Evolutionary conservation across 148 eudicot species (phyloP), one percentile per base, ranked within the genome.

Genomic region (Rhododendron ovatum): DNA sequence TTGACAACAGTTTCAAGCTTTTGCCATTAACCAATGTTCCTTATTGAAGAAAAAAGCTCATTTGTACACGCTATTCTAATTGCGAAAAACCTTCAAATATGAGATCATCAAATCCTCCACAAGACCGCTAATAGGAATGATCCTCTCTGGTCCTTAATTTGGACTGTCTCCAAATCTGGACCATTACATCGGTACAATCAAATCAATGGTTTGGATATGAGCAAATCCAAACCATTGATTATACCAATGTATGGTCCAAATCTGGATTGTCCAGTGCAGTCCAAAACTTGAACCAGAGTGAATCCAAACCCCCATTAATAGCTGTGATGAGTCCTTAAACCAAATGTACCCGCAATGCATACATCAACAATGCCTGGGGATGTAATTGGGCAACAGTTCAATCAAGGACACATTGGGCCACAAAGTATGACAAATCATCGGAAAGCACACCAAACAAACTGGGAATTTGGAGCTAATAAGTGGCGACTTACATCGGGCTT

Each of bases 401-500:
- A 71, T 33, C 8, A 30, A 71, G 7, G 9, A 71, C 39, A 30
- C 5, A 13, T 30, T 30, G n/a, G 65, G 76, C 39, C 74, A 30
- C 39, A 71, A 71, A 30, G 35, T 1, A 9, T n/a, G 73, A 28
- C 75, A 12, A 69, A 69, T 28, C 35, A 28, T 3, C 17, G 18
- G 37, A 69, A 69, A 28, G 17, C 35, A 69, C 13, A 55, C 6
- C 3, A 28, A 12, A 3, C 30, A 28, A 13, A 69, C 17, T 71
- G 39, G 76, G 20, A 11, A 71, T 71, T 71, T 71, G 41, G 39
- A 71, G 76, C 41, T 71, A 71, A 30, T 33, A 71, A 33, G 76
- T 14, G 41, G 18, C 76, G 18, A 71, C 76, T 90, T 88, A 95
- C 98, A 93, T 93, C 74, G 79, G 90, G 86, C 88, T 93, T 93